Evolutionary conservation across 345 rosid species (phyloP).

Genomic region (Excoecaria agallocha): DNA sequence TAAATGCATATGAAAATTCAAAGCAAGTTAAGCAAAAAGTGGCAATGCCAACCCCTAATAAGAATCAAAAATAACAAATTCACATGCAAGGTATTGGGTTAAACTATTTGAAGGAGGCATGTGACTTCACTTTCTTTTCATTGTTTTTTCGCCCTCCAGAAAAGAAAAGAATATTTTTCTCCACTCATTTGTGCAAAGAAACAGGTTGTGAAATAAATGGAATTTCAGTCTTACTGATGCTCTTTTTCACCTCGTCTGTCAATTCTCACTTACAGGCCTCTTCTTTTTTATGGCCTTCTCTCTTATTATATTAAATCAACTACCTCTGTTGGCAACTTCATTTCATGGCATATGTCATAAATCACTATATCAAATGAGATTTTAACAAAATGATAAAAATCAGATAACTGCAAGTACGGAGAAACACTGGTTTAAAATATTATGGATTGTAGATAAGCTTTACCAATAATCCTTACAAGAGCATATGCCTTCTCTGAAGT

Average conservation of each 20-base stretch:
- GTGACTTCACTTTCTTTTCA: slow-evolving; percentile 4
- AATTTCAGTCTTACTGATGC: not conserved
- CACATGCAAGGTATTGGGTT: slow-evolving; percentile 4
- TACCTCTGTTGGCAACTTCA: not conserved
- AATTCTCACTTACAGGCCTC: not conserved
- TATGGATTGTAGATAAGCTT: not conserved
- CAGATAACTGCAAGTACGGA: not conserved
- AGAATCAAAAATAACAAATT: not conserved
- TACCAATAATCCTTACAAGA: slow-evolving; percentile 33
- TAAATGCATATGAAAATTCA: not conserved
- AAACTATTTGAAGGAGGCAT: slow-evolving; percentile 14
- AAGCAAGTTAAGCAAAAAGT: no score
- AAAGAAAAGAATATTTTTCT: no score
- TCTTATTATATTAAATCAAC: slow-evolving; percentile 13
- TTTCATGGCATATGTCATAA: not conserved
- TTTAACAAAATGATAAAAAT: not conserved
- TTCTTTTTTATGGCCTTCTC: not conserved
- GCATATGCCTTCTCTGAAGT: slow-evolving; percentile 36
- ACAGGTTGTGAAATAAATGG: no score
- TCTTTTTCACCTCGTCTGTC: not conserved
- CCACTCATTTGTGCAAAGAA: no score
- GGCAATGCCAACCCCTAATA: not conserved
- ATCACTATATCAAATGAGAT: not conserved
- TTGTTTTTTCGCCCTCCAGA: no score
- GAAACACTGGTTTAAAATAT: slow-evolving; percentile 4